Evolutionary conservation across 768 basidiomycete genomes (phyloP).

Genomic region (Collybiopsis luxurians): DNA sequence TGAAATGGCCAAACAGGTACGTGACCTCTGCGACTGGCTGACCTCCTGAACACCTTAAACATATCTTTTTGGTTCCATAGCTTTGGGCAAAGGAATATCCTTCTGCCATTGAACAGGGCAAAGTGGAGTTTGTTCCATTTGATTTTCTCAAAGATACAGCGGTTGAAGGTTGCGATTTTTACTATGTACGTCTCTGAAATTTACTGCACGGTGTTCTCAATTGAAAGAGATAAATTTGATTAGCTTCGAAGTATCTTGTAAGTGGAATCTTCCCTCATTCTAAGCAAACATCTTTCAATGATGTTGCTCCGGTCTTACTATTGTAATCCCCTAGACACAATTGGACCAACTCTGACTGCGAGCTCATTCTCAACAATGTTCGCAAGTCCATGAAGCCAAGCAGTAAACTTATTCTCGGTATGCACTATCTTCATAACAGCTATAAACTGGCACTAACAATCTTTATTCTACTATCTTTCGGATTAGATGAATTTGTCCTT

Average conservation of each 20-base stretch:
- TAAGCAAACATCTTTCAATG: neutral
- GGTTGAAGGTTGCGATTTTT: slow-evolving; percentile 32
- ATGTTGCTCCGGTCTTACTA: neutral
- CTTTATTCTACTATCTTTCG: too few species aligned
- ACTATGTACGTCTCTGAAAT: slow-evolving; percentile 31
- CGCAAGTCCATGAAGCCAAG: slow-evolving; percentile 30
- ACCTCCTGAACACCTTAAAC: neutral
- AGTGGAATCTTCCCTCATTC: neutral
- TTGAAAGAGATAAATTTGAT: too few species aligned
- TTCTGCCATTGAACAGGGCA: slow-evolving; percentile 29
- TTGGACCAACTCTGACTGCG: slow-evolving; percentile 35
- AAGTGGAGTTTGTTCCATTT: slow-evolving; percentile 34
- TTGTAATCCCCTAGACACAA: slow-evolving; percentile 32
- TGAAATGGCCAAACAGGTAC: slow-evolving; percentile 23
- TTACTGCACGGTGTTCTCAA: too few species aligned
- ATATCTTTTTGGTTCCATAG: neutral
- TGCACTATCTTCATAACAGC: slow-evolving; percentile 10
- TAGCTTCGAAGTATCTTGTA: neutral
- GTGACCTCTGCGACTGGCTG: neutral
- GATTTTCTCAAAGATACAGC: slow-evolving; percentile 39
- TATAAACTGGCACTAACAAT: neutral
- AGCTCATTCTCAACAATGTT: slow-evolving; percentile 33
- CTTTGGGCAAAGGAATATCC: slow-evolving; percentile 33
- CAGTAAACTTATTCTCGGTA: slow-evolving; percentile 36
- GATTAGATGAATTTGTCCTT: slow-evolving; percentile 35